Evolutionary conservation across 2,329 filamentous ascomycete genomes (phyloP), one percentile per base, ranked within the genome.

Genomic region (Emericellopsis cladophorae): DNA sequence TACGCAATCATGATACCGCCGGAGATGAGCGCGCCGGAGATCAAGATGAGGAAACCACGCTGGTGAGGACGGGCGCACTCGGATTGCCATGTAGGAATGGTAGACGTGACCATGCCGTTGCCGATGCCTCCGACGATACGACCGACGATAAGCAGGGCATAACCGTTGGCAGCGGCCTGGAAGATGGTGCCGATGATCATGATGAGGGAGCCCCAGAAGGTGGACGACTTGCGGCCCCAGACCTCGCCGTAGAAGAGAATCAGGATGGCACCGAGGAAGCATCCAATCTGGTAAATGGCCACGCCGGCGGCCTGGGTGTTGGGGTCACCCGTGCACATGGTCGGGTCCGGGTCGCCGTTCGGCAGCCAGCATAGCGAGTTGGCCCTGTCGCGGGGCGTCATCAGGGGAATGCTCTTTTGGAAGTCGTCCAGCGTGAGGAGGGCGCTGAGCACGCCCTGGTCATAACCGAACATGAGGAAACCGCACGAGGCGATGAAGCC

Each of bases 1-100:
- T 56, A 57, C 11, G 54, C 53, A 35, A 56, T 53, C 42, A 54
- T 52, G 39, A 57, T 55, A 22, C 55, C 55, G 18, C 49, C 49
- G 2, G 49, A 50, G 22, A 54, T 54, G 31, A 54, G 48, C 22
- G 52, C 51, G 3, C 52, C 52, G 2, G 51, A 54, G 8, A 54
- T 44, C 15, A 49, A 45, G 15, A 54, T 54, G 18, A 54, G 51
- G 29, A 54, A 52, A 1, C 52, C 52, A 5, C 52, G 49, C 14
- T 48, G 47, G n/a, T 53, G 46, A 7, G 52, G 51, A 7, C 51
- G 48, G 3, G 52, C 52, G 21, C 51, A 54, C 32, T 54, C 52
- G 1, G 52, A 54, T 33, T 54, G 52, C 52, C 51, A 55, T 6
- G 51, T 55, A 2, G 52, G 52, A 18, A 55, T 54, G 10, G 52